These are phyloP conservation scores for Nitzschia sp. DNA, from an alignment of 108 stramenopile species.

Conservation along the genomic window DNA sequence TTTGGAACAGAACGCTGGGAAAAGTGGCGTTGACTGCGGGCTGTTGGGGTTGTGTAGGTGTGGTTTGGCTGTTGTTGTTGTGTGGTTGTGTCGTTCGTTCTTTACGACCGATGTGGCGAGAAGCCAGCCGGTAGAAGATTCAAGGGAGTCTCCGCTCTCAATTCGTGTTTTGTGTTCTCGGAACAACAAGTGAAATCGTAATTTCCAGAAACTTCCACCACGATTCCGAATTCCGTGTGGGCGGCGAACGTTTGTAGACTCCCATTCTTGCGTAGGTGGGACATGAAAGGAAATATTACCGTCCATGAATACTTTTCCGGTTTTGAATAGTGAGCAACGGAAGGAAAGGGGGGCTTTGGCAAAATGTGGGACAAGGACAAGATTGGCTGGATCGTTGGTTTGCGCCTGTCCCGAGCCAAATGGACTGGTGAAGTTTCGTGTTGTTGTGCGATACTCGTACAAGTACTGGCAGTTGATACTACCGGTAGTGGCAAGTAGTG, in stretches of 20 bases:
- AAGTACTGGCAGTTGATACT: not conserved
- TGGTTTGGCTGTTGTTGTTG: not conserved
- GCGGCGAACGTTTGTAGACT: too few relatives aligned
- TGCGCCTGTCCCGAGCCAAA: not conserved
- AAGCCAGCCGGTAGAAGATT: too few relatives aligned
- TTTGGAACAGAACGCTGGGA: not conserved
- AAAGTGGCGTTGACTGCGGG: not conserved
- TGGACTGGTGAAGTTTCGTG: not conserved
- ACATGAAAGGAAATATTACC: too few relatives aligned
- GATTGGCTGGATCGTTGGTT: conserved; percentile 1
- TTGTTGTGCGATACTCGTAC: not conserved
- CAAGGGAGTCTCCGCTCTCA: not conserved
- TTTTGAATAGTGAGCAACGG: conserved; percentile 6
- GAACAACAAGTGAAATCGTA: not conserved
- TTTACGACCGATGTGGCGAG: too few relatives aligned
- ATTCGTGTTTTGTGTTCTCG: conserved; percentile 3
- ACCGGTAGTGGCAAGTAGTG: not conserved
- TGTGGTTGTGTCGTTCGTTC: not conserved
- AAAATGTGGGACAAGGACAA: not conserved
- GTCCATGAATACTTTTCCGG: too few relatives aligned
- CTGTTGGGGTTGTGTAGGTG: not conserved
- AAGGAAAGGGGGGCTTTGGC: not conserved
- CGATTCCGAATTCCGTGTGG: not conserved
- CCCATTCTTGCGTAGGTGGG: too few relatives aligned
- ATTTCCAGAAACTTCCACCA: not conserved